Evolutionary conservation across 225 moss, liverwort and hornwort genomes (phyloP), one percentile per base, ranked within the genome.

Genomic region (Thuidium tamariscinum): DNA sequence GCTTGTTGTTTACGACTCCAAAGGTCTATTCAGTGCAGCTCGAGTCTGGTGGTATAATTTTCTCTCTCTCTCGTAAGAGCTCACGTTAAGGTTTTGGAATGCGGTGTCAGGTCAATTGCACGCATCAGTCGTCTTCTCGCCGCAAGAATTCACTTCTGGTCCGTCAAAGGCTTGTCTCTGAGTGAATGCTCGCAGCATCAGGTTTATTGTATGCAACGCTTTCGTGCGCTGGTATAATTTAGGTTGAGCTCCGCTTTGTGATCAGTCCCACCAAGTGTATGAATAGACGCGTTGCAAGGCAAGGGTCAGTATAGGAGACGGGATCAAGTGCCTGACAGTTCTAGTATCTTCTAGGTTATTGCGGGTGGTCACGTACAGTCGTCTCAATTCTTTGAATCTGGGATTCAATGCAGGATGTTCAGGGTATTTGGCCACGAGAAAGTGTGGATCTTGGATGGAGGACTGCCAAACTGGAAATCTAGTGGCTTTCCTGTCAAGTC

Each of bases 21-120:
- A 96, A 87, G 99, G 99, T 52, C 93, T 99, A 68, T 99, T 99
- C 89, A 99, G 97, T 89, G 97, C 96, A 91, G 93, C 97, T 79
- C 91, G 99, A 89, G 99, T 91, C 77, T 99, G 99, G 99, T 99
- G 99, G 99, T 98, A 91, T 82, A 49, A 73, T 36, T 86, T 52
- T 83, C 39, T 37, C 41, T 66, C 79, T 59, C 84, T 66, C 54
- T 68, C 63, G 16, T 23, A 71, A 44, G 79, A 60, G n/a, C 46
- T 51, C 26, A 30, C 39, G 19, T 48, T 7, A 30, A 54, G 48
- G 51, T 78, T 18, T 87, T 49, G 51, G 32, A 51, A 39, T 77
- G 68, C 48, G 42, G 44, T 88, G 49, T 73, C 57, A 65, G 78
- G 70, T 52, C 70, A 70, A 32, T 55, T 71, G 70, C 56, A 16